Evolutionary conservation across 208 protist genomes (phyloP).

Genomic region (Borovskyia barvae): DNA sequence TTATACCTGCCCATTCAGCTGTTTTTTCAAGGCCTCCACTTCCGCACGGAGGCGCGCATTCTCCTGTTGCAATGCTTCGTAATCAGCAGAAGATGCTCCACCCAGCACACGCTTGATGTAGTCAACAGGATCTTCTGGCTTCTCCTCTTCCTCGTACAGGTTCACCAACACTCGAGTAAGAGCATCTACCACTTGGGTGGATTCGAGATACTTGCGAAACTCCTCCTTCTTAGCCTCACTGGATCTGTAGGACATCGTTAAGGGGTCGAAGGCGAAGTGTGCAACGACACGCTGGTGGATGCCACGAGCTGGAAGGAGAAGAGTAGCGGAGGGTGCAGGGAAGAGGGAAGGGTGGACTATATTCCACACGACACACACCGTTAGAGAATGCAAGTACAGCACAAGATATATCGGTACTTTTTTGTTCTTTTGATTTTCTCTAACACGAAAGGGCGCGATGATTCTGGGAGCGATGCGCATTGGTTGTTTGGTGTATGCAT

Average conservation of each 20-base stretch:
- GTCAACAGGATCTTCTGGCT: conserved; percentile 91
- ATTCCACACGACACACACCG: too few relatives aligned
- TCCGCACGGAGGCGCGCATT: conserved; percentile 83
- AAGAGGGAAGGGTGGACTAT: too few relatives aligned
- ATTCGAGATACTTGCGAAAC: conserved; percentile 94
- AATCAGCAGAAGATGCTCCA: conserved; percentile 85
- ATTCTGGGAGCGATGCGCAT: too few relatives aligned
- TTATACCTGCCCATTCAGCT: conserved; percentile 46
- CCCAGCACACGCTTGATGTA: conserved; percentile 93
- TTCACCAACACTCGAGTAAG: conserved; percentile 92
- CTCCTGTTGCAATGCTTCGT: conserved; percentile 83
- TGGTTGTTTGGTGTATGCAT: too few relatives aligned
- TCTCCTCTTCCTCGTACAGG: conserved; percentile 93
- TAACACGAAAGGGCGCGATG: too few relatives aligned
- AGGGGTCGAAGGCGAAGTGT: too few relatives aligned
- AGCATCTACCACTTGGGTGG: conserved; percentile 90
- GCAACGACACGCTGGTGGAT: too few relatives aligned
- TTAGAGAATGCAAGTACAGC: too few relatives aligned
- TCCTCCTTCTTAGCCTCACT: conserved; percentile 94
- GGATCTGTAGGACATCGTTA: conserved; percentile 86
- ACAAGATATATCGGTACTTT: too few relatives aligned
- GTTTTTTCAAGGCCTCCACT: conserved; percentile 79
- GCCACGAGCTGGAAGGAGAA: too few relatives aligned
- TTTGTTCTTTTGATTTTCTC: too few relatives aligned
- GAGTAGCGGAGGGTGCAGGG: too few relatives aligned